These are phyloP conservation scores for Ilyonectria sp. DNA, from an alignment of 2,329 filamentous ascomycete genomes.

Conservation along the genomic window DNA sequence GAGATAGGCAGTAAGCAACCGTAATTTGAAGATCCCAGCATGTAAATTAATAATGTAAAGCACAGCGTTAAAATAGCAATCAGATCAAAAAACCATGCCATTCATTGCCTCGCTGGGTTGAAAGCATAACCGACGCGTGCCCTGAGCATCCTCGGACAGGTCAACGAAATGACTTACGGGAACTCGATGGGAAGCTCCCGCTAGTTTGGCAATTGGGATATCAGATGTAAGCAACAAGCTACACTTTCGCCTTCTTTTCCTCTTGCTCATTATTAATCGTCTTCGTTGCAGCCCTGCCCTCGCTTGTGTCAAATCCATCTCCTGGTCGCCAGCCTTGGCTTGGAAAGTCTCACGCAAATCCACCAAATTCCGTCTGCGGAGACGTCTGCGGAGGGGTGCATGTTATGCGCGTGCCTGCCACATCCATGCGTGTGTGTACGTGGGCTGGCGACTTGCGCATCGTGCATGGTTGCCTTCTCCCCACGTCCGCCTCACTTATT, in stretches of 20 bases:
- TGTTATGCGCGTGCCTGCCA: constrained; percentile 14
- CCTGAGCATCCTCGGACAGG: not conserved
- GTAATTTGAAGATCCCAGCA: not conserved
- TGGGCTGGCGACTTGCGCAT: constrained; percentile 26
- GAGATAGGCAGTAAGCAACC: not conserved
- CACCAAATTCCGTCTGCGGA: constrained; percentile 1
- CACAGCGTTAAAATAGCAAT: constrained; percentile 2
- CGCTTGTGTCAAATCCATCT: constrained; percentile 9
- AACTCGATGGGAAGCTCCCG: not conserved
- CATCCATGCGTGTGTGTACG: constrained; percentile 23
- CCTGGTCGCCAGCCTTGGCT: constrained; percentile 37
- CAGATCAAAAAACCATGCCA: constrained; percentile 6
- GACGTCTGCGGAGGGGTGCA: constrained; percentile 1
- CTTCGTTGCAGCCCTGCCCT: constrained; percentile 26
- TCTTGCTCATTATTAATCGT: constrained; percentile 26
- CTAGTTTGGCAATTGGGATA: constrained; percentile 23
- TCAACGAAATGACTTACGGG: not conserved
- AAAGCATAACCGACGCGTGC: not conserved
- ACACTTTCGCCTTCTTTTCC: constrained; percentile 29
- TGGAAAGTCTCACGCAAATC: constrained; percentile 10
- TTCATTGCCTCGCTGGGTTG: not conserved
- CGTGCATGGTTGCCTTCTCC: constrained; percentile 25
- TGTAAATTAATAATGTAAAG: constrained; percentile 16
- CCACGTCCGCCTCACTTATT: constrained; percentile 38
- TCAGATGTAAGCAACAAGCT: constrained; percentile 11